Evolutionary conservation across 495 filamentous ascomycete genomes (phyloP), one percentile per base, ranked within the genome.

Genomic region (Penicillium verhagenii): DNA sequence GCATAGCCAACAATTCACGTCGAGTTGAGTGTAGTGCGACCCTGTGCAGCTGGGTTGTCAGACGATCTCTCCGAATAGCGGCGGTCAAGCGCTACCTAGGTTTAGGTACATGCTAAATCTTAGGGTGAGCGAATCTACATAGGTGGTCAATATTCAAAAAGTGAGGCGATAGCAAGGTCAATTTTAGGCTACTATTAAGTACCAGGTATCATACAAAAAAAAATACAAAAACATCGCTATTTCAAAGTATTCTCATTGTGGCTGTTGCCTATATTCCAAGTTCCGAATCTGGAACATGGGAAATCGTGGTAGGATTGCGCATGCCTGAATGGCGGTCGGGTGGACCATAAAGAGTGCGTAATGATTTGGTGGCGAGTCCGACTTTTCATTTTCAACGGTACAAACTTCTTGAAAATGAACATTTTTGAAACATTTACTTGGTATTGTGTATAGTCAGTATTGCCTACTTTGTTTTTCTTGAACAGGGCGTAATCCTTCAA

Each of bases 251-350:
- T 35, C 11, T 35, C 5, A 11, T 2, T 19, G 9, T 2, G 38
- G 13, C 40, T 53, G 50, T 28, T 53, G 50, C 50, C 39, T 52
- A 13, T 45, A 20, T 46, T 20, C 24, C 14, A 4, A 50, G 14
- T 46, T 20, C 24, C 14, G 6, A 50, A 26, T 37, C 47, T 39
- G 33, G 42, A 45, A n/a, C 9, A 35, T 35, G 14, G n/a, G n/a
- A 45, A 25, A 24, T 26, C 11, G 14, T 16, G 19, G 31, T 38
- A 20, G 33, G 47, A 33, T 50, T 50, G 33, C 47, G 47, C 47
- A 23, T 18, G 16, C 26, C 47, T 29, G 47, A 52, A 44, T 39
- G 19, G 33, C 48, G 48, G 48, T 57, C 54, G 54, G 39, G 48
- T 52, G 48, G 40, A 51, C 18, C 45, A 16, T 48, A 26, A 48